Percentiles rank a stretch among this genome's conserved stretches.
phyloP scores from a whole-genome alignment of 805 yeast genomes.

The Ogataea angusta region DNA sequence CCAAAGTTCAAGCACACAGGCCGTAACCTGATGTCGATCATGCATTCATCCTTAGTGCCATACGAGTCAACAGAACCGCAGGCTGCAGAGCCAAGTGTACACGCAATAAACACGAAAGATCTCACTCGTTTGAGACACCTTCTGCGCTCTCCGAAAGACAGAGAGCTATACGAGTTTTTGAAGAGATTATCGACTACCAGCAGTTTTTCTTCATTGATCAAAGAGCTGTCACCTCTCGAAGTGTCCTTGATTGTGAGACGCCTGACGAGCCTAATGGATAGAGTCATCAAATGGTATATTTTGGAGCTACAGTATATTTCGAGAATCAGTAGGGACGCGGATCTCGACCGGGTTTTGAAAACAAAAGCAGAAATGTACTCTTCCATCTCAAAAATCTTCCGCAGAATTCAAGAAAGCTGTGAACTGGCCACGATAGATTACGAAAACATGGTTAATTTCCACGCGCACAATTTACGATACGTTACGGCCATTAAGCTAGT shows the following conservation, averaged over 20 bases:
- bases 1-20: conserved; percentile 12
- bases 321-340: conserved; percentile 15
- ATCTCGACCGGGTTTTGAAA: conserved; percentile 7
- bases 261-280: conserved; percentile 11
- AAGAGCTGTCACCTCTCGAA: conserved; percentile 13
- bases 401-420: conserved; percentile 1
- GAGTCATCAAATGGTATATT: conserved; percentile 10
- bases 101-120: background rate
- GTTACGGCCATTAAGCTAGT: conserved; percentile 22
- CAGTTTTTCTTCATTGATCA: background rate
- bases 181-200: background rate
- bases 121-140: conserved; percentile 11
- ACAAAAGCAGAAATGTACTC: conserved; percentile 9
- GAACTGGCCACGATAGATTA: conserved; percentile 22
- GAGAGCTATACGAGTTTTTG: conserved; percentile 11
- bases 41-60: conserved; percentile 1
- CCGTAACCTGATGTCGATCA: conserved; percentile 4
- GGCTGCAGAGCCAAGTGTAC: too few relatives aligned
- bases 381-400: conserved; percentile 5
- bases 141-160: conserved; percentile 12
- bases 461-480: conserved; percentile 16
- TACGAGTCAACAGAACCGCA: background rate
- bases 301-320: conserved; percentile 23
- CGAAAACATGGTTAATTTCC: conserved; percentile 24
- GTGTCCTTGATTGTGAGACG: conserved; percentile 20